These are phyloP conservation scores for Aspergillus versicolor DNA, from an alignment of 2,329 filamentous ascomycete genomes.

Conservation along the genomic window DNA sequence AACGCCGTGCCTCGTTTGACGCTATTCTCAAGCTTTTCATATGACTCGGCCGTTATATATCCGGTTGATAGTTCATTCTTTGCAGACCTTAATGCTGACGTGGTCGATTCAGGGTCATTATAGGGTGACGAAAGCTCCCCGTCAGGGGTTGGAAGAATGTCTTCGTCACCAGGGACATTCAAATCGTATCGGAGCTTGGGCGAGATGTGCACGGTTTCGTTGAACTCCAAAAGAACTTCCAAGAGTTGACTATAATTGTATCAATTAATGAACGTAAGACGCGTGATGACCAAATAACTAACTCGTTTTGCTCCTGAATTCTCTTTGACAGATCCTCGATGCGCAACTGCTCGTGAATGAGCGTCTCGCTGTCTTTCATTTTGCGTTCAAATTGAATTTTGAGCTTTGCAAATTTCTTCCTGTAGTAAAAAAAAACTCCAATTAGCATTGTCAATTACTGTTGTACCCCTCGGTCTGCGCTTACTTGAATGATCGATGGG, in stretches of 20 bases:
- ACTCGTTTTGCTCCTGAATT: constrained; percentile 92
- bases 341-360: constrained; percentile 76
- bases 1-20: constrained; percentile 41
- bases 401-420: constrained; percentile 87
- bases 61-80: constrained; percentile 37
- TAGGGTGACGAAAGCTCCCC: constrained; percentile 32
- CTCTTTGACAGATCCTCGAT: constrained; percentile 77
- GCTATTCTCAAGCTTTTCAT: constrained; percentile 38
- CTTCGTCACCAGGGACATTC: constrained; percentile 43
- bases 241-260: constrained; percentile 69
- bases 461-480: constrained; percentile 11
- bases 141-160: constrained; percentile 50
- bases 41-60: constrained; percentile 35
- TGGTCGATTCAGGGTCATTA: constrained; percentile 33
- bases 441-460: constrained; percentile 9
- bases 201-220: constrained; percentile 76
- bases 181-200: constrained; percentile 73
- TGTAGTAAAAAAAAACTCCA: constrained; percentile 14
- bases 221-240: constrained; percentile 86
- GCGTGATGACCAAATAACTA: constrained; percentile 37
- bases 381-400: constrained; percentile 80
- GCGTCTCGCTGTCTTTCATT: constrained; percentile 64
- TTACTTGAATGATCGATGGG: constrained; percentile 68
- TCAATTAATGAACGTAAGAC: constrained; percentile 9
- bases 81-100: constrained; percentile 40